Base-by-base conservation (phyloP, 2,329 filamentous ascomycete genomes). In the Ophiostoma montium region DNA sequence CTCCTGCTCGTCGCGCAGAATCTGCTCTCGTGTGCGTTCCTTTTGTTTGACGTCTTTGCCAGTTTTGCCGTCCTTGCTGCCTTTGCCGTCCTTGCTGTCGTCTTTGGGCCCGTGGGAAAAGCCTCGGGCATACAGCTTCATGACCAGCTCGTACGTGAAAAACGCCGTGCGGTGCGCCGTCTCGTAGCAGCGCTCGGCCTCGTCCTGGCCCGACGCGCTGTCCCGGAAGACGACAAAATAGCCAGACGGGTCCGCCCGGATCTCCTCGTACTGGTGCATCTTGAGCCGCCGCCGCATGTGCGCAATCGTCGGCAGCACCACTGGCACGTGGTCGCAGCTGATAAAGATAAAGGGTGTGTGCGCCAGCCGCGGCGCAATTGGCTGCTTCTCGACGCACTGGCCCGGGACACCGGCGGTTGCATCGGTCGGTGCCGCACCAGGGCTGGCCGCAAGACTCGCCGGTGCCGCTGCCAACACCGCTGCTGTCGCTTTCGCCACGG, bases 221-320 rank as follows among this genome's bases (percentile, higher is more conserved):
- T 90, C 83, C 46, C 85, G 78, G 59, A 98, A 98, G n/a, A 88
- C 71, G 47, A 96, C 79, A 62, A 86, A 96, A 64, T 95, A 98
- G 1, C 92, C 92, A 0, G 80, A 83, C 51, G 78, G 78, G 62
- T 98, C 92, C 52, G 85, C 79, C 32, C 87, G 78, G 47, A 98
- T 83, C 46, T 88, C 81, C 55, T 86, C 80, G 66, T 89, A 86
- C 52, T 78, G 72, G 62, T 85, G 95, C 46, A 81, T 79, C 64
- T 90, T 92, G 48, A 96, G 70, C 46, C 90, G 78, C 64, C 90
- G 94, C 67, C 87, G 86, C 68, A 98, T 75, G 67, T 98, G 92
- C 4, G 84, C 80, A 50, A 95, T 78, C 1, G 90, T 96, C 21
- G 86, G 84, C 31, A 76, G 74, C 60, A 95, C 78, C 12, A 94